Evolutionary conservation across 306 rosid species (phyloP).

Genomic region (Luffa acutangula): DNA sequence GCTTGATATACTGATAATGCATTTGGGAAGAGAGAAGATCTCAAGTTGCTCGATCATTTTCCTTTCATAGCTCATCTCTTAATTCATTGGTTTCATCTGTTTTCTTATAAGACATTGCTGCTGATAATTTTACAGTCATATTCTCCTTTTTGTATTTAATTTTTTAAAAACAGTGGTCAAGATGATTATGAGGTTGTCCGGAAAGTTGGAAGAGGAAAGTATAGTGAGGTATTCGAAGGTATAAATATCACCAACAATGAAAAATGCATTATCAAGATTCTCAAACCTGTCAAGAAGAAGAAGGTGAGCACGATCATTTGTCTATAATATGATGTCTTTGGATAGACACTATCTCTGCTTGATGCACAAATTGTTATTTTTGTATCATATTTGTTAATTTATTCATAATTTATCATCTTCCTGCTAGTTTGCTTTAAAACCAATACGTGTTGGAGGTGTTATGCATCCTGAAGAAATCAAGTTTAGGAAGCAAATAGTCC

Average conservation of each 20-base stretch:
- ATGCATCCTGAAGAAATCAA: background rate
- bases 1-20: background rate
- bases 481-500: background rate
- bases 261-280: constrained; percentile 88
- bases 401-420: background rate
- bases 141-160: background rate
- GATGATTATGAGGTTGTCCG: constrained; percentile 97
- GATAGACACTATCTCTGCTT: background rate
- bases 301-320: constrained; percentile 14
- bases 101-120: background rate
- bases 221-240: constrained; percentile 96
- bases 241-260: constrained; percentile 78
- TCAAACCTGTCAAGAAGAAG: constrained; percentile 98
- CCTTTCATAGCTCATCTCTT: background rate
- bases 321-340: background rate
- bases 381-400: background rate
- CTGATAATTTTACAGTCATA: background rate
- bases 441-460: background rate
- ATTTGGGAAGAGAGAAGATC: background rate
- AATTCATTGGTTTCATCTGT: background rate
- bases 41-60: background rate
- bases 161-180: constrained; percentile 35
- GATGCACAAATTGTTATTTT: background rate
- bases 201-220: constrained; percentile 90
- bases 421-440: background rate